Evolutionary conservation across 495 filamentous ascomycete species (phyloP), one percentile per base, ranked within the genome.

Genomic region (Aspergillus egyptiacus): DNA sequence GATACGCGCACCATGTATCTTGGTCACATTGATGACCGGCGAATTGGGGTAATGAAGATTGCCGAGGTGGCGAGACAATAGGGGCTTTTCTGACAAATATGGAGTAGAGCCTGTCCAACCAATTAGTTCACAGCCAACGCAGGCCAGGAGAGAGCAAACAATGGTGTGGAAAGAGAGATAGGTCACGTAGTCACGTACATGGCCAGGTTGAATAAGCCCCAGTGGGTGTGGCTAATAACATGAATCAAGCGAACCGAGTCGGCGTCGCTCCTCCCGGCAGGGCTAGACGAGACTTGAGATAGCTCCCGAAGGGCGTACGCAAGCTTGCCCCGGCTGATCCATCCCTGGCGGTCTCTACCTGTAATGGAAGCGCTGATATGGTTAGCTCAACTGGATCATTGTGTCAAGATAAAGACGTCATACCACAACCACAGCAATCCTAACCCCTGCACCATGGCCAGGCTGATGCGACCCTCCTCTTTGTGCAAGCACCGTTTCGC

Each of bases 201-300:
- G 18, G 56, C 46, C 40, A 67, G 41, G 38, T 65, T 66, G 53
- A 66, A 70, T 19, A 68, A 18, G 6, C 67, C 67, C 65, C 65
- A 70, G 20, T 58, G 44, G 6, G 58, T 56, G 11, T 51, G 52
- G 33, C 62, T 56, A 23, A 62, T 44, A 17, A 47, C 58, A 30
- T 36, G 52, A 22, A 40, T 44, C 42, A 51, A 50, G 0, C 30
- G 45, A 7, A 40, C 15, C 0, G 49, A 38, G 6, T 65, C 54
- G 36, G 58, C 22, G 42, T 60, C 54, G 15, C 55, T 41, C 18
- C 53, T 52, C 11, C 27, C n/a, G 0, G 33, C 33, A 10, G 47
- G 33, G n/a, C 23, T 23, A 19, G 50, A 47, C 6, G 51, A 30
- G 10, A 48, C 55, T 15, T 53, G 45, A 2, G 47, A 41, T 2